phyloP scores from a whole-genome alignment of 257 asterid species.

The Ophiorrhiza pumila region DNA sequence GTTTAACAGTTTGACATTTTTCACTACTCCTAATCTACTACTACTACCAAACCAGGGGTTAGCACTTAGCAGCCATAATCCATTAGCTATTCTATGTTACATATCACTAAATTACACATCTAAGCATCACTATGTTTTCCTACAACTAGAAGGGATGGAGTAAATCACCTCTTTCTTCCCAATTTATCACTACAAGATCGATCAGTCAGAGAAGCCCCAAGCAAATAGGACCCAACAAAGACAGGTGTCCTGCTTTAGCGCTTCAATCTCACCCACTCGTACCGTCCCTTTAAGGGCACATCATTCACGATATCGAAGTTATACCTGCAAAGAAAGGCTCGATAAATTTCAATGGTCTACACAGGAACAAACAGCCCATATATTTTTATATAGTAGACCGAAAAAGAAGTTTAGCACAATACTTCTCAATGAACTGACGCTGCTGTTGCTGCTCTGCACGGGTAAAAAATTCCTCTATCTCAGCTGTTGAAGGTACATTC shows the following conservation, averaged over 20 bases:
- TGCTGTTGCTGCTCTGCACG: conserved; percentile 51
- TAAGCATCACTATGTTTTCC: not conserved
- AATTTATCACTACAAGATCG: not conserved
- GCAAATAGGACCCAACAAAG: not conserved
- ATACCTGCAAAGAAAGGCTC: conserved; percentile 60
- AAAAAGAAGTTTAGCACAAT: conserved; percentile 10
- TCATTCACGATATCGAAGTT: conserved; percentile 55
- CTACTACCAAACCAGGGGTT: not conserved
- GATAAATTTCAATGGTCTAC: too few relatives aligned
- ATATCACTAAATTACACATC: conserved; percentile 9
- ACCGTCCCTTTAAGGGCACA: conserved; percentile 64
- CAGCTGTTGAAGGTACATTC: conserved; percentile 39
- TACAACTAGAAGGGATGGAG: not conserved
- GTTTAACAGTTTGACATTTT: not conserved
- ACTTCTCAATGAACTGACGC: conserved; percentile 60
- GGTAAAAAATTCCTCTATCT: conserved; percentile 58
- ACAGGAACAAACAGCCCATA: not conserved
- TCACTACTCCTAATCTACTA: not conserved
- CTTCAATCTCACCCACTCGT: conserved; percentile 58
- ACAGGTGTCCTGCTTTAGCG: conserved; percentile 27
- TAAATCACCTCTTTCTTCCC: conserved; percentile 1
- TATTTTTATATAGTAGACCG: not conserved
- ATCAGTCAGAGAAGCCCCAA: conserved; percentile 1
- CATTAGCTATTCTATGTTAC: conserved; percentile 7
- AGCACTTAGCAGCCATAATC: not conserved